These are phyloP conservation scores for Eimeria sp. DNA, from an alignment of 169 alveolate species.

Conservation along the genomic window DNA sequence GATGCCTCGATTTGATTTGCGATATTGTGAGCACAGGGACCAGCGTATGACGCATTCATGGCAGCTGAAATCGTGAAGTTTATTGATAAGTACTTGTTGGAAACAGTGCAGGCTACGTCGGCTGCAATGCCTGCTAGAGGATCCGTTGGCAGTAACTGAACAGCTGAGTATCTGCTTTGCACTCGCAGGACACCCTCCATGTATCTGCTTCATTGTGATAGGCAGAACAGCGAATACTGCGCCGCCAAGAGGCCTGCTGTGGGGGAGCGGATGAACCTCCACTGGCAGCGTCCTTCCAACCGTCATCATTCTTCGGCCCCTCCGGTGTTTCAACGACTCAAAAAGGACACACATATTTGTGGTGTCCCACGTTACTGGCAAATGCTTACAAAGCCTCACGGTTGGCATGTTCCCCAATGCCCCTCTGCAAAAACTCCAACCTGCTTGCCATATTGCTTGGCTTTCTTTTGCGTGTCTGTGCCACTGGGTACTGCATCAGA, in stretches of 20 bases:
- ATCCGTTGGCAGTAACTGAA: not conserved
- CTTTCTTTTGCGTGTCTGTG: not conserved
- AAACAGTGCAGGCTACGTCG: not conserved
- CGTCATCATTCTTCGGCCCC: not conserved
- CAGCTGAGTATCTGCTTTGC: not conserved
- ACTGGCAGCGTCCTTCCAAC: not conserved
- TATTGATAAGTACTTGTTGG: conserved; percentile 31
- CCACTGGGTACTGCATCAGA: not conserved
- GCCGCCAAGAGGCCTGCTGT: not conserved
- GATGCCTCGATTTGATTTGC: not conserved
- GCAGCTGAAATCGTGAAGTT: conserved; percentile 34
- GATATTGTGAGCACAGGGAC: conserved; percentile 58
- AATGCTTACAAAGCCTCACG: not conserved
- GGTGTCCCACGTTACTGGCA: not conserved
- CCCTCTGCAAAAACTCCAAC: not conserved
- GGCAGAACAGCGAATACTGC: not conserved
- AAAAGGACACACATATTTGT: no score
- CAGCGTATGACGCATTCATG: conserved; percentile 45
- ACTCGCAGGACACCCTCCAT: not conserved
- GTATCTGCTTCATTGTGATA: not conserved
- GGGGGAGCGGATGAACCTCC: not conserved
- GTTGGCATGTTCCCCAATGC: not conserved
- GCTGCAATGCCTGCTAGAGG: not conserved
- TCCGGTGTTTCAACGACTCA: not conserved
- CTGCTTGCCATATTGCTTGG: not conserved